Conservation (phyloP, 108 stramenopile species). For the Fistulifera pelliculosa region DNA sequence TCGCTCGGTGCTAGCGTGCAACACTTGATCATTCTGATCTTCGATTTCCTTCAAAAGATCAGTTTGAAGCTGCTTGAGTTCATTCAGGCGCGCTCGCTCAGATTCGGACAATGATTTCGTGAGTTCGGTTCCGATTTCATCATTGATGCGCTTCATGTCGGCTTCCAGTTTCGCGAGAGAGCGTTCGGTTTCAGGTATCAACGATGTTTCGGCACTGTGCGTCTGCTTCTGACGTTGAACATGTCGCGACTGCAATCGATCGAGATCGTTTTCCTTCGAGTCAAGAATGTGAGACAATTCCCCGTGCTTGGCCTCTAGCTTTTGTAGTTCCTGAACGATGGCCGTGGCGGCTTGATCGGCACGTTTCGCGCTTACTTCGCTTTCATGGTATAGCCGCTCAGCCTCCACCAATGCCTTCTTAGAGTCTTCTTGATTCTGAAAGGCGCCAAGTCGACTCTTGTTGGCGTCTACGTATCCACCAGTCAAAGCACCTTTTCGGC, state of each 20-base stretch:
- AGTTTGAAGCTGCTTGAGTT: constrained; percentile 37
- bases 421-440: constrained; percentile 36
- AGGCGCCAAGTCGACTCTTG: constrained; percentile 65
- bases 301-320: constrained; percentile 62
- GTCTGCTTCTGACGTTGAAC: constrained; percentile 50
- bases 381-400: constrained; percentile 33
- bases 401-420: constrained; percentile 33
- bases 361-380: constrained; percentile 37
- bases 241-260: constrained; percentile 26
- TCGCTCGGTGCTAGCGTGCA: constrained; percentile 46
- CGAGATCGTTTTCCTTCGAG: constrained; percentile 42
- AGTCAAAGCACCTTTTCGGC: constrained; percentile 82
- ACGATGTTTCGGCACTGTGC: constrained; percentile 56
- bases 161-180: constrained; percentile 49
- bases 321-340: constrained; percentile 56
- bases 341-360: constrained; percentile 63
- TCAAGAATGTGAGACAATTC: constrained; percentile 53
- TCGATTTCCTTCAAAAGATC: constrained; percentile 51
- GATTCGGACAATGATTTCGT: constrained; percentile 44
- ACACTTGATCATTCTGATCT: constrained; percentile 51
- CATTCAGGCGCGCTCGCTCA: constrained; percentile 45
- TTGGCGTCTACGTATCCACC: constrained; percentile 82
- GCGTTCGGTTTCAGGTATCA: constrained; percentile 49
- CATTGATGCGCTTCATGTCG: constrained; percentile 60
- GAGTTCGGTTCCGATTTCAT: constrained; percentile 85